phyloP scores from a whole-genome alignment of 345 rosid species.

The Geranium rotundifolium region DNA sequence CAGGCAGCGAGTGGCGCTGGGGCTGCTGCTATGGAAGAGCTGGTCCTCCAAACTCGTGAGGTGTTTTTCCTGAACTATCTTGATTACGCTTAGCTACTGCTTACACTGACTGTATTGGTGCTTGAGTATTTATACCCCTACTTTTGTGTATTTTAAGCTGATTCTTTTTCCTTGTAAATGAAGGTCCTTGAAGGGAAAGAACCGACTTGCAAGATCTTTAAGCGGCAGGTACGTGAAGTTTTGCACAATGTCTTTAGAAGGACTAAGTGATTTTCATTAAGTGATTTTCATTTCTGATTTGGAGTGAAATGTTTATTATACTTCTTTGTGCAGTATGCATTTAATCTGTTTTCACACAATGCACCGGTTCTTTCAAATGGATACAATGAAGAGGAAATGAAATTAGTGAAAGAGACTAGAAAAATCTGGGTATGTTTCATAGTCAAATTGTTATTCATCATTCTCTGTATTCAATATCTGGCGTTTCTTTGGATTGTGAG shows the following conservation, averaged over 20 bases:
- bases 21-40: constrained; percentile 99
- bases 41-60: constrained; percentile 94
- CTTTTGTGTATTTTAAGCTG: background rate
- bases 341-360: constrained; percentile 93
- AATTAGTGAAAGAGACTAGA: constrained; percentile 79
- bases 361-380: constrained; percentile 75
- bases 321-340: constrained; percentile 67
- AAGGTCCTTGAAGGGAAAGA: constrained; percentile 86
- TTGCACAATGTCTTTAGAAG: background rate
- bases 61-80: constrained; percentile 23
- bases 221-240: constrained; percentile 43
- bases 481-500: background rate
- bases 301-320: background rate
- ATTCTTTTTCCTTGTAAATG: background rate
- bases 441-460: background rate
- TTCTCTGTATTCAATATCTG: background rate
- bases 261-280: no score
- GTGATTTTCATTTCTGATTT: background rate
- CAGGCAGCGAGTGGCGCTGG: constrained; percentile 99
- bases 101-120: background rate
- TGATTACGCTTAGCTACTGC: background rate
- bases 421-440: constrained; percentile 78
- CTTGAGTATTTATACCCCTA: background rate
- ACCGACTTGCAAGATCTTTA: constrained; percentile 75
- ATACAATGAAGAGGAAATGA: constrained; percentile 97